These are phyloP conservation scores for Paspalum notatum DNA, from an alignment of 176 grass and related monocot genomes.

Conservation along the genomic window DNA sequence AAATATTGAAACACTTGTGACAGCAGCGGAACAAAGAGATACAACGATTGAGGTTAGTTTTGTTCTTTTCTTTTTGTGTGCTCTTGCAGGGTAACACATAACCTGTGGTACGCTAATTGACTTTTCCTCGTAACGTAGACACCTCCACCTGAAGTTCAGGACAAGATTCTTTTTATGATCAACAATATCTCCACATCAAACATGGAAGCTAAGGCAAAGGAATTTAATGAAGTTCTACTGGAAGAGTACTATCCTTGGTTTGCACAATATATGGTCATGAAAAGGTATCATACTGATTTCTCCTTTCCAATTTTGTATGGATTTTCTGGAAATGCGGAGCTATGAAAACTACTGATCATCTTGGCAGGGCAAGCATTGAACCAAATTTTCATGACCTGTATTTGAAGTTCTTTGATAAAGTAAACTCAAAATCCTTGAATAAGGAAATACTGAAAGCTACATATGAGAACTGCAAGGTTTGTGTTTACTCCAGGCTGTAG, in stretches of 20 bases:
- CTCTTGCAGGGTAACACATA: slow-evolving; percentile 1
- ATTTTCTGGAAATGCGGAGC: slow-evolving; percentile 8
- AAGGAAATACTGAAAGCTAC: slow-evolving; percentile 90
- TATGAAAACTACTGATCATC: slow-evolving; percentile 22
- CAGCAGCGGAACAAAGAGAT: slow-evolving; percentile 82
- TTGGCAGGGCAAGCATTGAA: slow-evolving; percentile 81
- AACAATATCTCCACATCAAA: slow-evolving; percentile 86
- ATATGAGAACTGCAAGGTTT: slow-evolving; percentile 98
- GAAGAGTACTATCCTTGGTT: slow-evolving; percentile 89
- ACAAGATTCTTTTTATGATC: slow-evolving; percentile 88
- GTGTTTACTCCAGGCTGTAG: background rate
- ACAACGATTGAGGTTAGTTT: slow-evolving; percentile 69
- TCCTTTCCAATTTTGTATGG: background rate
- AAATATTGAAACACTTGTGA: slow-evolving; percentile 93
- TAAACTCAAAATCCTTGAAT: slow-evolving; percentile 74
- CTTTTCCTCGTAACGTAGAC: slow-evolving; percentile 48
- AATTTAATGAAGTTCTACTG: slow-evolving; percentile 74
- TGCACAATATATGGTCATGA: slow-evolving; percentile 96
- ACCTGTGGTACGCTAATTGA: slow-evolving; percentile 27
- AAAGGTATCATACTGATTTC: slow-evolving; percentile 60
- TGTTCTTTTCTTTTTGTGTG: slow-evolving; percentile 29
- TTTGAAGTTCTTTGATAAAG: slow-evolving; percentile 87
- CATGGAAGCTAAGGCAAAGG: slow-evolving; percentile 79
- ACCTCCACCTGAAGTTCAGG: slow-evolving; percentile 77
- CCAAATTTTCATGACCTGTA: slow-evolving; percentile 96